Conservation (phyloP, 2,329 filamentous ascomycete species). For the Fusarium napiforme region DNA sequence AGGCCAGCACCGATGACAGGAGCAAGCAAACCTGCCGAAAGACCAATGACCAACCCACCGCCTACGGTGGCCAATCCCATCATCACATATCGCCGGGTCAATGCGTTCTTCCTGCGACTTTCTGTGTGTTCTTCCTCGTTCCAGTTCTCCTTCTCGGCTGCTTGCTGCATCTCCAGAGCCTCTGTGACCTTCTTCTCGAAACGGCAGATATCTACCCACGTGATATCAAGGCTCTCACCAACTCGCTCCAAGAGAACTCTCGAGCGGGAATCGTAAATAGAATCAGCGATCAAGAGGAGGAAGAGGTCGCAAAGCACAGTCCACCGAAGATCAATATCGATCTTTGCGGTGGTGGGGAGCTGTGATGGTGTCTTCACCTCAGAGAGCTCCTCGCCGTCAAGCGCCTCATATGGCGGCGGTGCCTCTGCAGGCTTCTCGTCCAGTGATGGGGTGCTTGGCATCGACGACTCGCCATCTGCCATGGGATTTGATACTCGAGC, state of each 20-base stretch:
- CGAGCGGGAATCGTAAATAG: constrained; percentile 89
- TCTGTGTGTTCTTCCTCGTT: constrained; percentile 97
- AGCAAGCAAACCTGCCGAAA: constrained; percentile 90
- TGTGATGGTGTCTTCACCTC: constrained; percentile 86
- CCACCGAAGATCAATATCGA: constrained; percentile 97
- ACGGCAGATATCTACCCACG: constrained; percentile 92
- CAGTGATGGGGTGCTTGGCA: constrained; percentile 36
- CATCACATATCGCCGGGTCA: constrained; percentile 87
- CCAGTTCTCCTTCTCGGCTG: constrained; percentile 95
- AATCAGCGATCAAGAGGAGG: constrained; percentile 94
- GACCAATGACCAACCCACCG: constrained; percentile 91
- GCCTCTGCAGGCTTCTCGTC: constrained; percentile 62
- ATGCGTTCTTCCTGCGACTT: constrained; percentile 79
- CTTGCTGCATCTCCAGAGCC: constrained; percentile 96
- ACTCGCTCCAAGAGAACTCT: constrained; percentile 85
- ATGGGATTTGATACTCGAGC: constrained; percentile 93
- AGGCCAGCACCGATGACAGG: constrained; percentile 94
- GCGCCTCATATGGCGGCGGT: constrained; percentile 70
- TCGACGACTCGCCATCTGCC: constrained; percentile 59
- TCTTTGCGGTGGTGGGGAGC: constrained; percentile 80
- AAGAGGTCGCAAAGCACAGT: constrained; percentile 97
- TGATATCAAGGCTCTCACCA: constrained; percentile 80
- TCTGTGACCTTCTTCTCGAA: constrained; percentile 98
- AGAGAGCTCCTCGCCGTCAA: constrained; percentile 76
- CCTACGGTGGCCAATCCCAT: constrained; percentile 98